A percentile compares a stretch with the other conserved stretches of the same genome.
These are phyloP conservation scores for Xylaria venustula DNA, from an alignment of 495 filamentous ascomycete genomes.

Conservation along the genomic window DNA sequence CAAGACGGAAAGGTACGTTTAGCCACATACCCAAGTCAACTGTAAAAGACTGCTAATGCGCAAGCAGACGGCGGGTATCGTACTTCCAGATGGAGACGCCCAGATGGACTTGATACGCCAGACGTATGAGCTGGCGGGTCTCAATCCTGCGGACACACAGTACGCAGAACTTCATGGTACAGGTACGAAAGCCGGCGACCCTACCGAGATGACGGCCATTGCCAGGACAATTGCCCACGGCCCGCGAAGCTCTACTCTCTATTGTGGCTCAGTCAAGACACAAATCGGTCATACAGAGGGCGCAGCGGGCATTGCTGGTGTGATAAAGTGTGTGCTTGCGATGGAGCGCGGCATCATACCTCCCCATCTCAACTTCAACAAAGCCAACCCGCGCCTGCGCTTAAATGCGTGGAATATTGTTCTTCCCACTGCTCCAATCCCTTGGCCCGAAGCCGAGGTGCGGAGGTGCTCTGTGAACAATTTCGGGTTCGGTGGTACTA, in stretches of 20 bases:
- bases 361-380: constrained; percentile 39
- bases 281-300: constrained; percentile 54
- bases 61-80: too few relatives aligned
- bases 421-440: too few relatives aligned
- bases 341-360: constrained; percentile 44
- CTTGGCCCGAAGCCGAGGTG: too few relatives aligned
- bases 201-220: constrained; percentile 36
- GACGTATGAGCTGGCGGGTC: constrained; percentile 38
- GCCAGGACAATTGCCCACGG: constrained; percentile 22
- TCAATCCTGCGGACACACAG: constrained; percentile 25
- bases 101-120: constrained; percentile 45
- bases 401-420: too few relatives aligned
- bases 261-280: constrained; percentile 50
- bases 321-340: constrained; percentile 48
- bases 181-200: constrained; percentile 52
- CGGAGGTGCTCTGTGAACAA: too few relatives aligned
- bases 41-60: too few relatives aligned
- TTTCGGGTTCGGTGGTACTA: too few relatives aligned
- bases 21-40: too few relatives aligned
- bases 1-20: too few relatives aligned
- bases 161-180: constrained; percentile 49
- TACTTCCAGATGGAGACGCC: background rate
- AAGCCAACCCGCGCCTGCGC: constrained; percentile 31
- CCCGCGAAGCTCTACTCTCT: constrained; percentile 23
- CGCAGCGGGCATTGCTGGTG: constrained; percentile 40